These are phyloP conservation scores for Umbelopsis sp. DNA, from an alignment of 371 early-diverging fungal genomes.

Conservation along the genomic window DNA sequence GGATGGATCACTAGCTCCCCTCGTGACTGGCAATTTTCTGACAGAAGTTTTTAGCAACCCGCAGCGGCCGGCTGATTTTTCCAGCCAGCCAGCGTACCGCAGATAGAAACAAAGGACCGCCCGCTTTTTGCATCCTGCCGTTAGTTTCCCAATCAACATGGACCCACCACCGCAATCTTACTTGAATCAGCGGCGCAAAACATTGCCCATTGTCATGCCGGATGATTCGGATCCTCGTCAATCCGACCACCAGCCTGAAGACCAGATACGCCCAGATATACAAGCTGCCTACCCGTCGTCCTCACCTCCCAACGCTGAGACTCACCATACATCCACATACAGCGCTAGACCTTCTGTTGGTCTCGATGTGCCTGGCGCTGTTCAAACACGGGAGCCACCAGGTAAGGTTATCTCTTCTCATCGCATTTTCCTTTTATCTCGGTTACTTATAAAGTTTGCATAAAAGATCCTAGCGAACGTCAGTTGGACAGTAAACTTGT, in stretches of 20 bases:
- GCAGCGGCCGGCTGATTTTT: neutral
- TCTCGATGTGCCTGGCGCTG: constrained; percentile 36
- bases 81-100: neutral
- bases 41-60: too few relatives aligned
- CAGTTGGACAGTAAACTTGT: constrained; percentile 57
- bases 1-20: neutral
- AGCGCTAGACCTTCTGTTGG: constrained; percentile 21
- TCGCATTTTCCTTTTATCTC: neutral
- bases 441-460: neutral
- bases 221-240: constrained; percentile 3
- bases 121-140: neutral
- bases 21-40: neutral
- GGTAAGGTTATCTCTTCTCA: constrained; percentile 19
- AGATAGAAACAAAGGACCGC: neutral
- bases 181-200: constrained; percentile 6
- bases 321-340: neutral
- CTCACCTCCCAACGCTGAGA: neutral
- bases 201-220: constrained; percentile 10
- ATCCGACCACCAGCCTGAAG: neutral
- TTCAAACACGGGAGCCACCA: constrained; percentile 30
- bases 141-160: neutral
- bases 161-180: constrained; percentile 7
- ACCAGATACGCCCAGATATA: constrained; percentile 3
- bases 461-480: constrained; percentile 38
- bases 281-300: neutral